Evolutionary conservation across 2,329 filamentous ascomycete genomes (phyloP).

Genomic region (Cercospora zeina): DNA sequence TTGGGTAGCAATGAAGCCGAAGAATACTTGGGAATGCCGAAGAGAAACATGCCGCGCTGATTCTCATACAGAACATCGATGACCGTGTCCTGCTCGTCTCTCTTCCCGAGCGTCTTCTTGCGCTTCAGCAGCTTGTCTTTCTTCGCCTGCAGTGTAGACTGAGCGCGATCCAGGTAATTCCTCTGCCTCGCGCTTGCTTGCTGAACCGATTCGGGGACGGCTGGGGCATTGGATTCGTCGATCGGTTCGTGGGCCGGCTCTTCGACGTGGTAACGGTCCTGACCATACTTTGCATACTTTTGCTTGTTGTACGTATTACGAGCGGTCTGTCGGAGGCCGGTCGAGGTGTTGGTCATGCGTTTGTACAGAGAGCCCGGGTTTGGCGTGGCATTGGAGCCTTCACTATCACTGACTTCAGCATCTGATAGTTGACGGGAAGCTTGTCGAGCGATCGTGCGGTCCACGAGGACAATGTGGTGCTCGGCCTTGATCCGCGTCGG

Average conservation of each 20-base stretch:
- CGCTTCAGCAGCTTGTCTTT: conserved; percentile 38
- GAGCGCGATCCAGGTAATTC: conserved; percentile 37
- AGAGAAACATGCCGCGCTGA: conserved; percentile 85
- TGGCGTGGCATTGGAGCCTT: conserved; percentile 24
- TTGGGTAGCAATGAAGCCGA: conserved; percentile 78
- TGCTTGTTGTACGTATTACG: conserved; percentile 38
- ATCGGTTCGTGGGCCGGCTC: conserved; percentile 22
- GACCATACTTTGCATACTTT: conserved; percentile 41
- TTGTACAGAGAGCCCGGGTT: conserved; percentile 28
- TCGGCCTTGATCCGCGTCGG: conserved; percentile 32
- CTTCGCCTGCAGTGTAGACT: conserved; percentile 28
- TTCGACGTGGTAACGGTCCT: conserved; percentile 35
- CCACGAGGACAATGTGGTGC: conserved; percentile 70
- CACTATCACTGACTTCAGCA: conserved; percentile 38
- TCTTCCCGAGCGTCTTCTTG: conserved; percentile 37
- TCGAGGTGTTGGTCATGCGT: conserved; percentile 35
- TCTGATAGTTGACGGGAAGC: conserved; percentile 23
- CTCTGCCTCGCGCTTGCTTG: conserved; percentile 26
- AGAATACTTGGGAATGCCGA: conserved; percentile 87
- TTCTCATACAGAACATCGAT: conserved; percentile 96
- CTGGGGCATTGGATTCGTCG: conserved; percentile 24
- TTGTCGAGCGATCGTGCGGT: conserved; percentile 46
- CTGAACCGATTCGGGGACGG: conserved; percentile 24
- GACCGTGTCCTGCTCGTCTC: conserved; percentile 49
- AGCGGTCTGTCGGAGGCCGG: conserved; percentile 33